Base-by-base conservation (phyloP, 75 land plant species). In the Cunninghamia lanceolata region DNA sequence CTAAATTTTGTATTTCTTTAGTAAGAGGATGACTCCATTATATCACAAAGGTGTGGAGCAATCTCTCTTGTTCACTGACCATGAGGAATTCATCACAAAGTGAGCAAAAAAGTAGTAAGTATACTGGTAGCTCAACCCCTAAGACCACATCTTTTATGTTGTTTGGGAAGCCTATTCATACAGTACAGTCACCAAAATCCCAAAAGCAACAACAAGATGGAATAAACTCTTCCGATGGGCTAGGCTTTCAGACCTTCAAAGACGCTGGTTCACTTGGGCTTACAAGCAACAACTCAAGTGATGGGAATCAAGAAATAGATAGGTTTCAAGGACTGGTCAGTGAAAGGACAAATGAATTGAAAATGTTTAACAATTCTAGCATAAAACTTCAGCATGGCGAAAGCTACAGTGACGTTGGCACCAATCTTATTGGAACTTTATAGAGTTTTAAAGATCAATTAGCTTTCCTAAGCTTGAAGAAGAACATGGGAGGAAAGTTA, bases 91-190 rank as follows among this genome's bases (percentile, higher is more conserved):
- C 87, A 14, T 59, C 74, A 5, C 84, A 85, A 47, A 86, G 19
- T 35, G 84, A 66, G n/a, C 83, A 93, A 82, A 87, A 82, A 77
- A 84, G 75, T 45, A 79, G 53, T 43, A 77, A 86, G 82, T 47
- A 34, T 75, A 71, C 47, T 86, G 84, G 68, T 50, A 75, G 89
- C 52, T 80, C 59, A 46, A 84, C 36, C 47, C 73, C 76, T 40
- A 92, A 92, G 85, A 75, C 90, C 74, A 85, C 94, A 0, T 84
- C 91, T 42, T 93, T 98, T 77, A 19, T 98, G 52, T 86, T 98
- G 32, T 98, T 98, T 88, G 99, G 99, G 17, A 87, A 96, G 84
- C 89, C 92, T 4, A 98, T 98, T 30, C 91, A 93, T 38, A 91
- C 92, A 16, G 92, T 92, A 34, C 82, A 91, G 77, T 84, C 85